Conservation (phyloP, 2,329 filamentous ascomycete species). For the Colletotrichum theobromicola region DNA sequence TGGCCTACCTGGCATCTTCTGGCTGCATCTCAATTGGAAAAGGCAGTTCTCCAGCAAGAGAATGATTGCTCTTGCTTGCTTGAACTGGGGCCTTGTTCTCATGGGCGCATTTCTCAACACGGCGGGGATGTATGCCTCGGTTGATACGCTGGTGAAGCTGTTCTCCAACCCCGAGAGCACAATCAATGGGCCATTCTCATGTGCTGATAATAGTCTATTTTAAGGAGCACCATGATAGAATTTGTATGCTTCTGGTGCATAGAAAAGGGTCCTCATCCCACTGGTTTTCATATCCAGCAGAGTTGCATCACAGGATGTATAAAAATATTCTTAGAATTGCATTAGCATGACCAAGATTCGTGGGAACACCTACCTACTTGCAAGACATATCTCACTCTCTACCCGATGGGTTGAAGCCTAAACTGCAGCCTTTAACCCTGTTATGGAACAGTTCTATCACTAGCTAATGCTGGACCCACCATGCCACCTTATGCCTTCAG, state of each 20-base stretch:
- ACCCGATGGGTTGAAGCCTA: too few species aligned
- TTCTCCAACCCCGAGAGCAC: neutral
- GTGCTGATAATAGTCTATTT: neutral
- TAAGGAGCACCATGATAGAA: neutral
- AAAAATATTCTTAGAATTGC: too few species aligned
- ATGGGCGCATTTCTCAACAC: neutral
- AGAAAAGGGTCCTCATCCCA: too few species aligned
- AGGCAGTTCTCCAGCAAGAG: neutral
- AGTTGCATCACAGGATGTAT: too few species aligned
- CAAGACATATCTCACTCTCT: too few species aligned
- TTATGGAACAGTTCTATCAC: too few species aligned
- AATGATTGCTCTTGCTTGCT: neutral
- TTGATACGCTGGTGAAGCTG: neutral
- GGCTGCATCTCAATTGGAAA: neutral
- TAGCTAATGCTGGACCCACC: too few species aligned
- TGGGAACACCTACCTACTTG: too few species aligned
- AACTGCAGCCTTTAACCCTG: too few species aligned
- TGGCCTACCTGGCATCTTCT: neutral
- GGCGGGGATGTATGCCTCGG: neutral
- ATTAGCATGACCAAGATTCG: too few species aligned
- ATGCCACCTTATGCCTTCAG: too few species aligned
- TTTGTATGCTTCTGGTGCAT: neutral
- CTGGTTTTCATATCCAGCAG: too few species aligned
- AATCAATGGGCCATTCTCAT: neutral
- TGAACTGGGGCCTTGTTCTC: neutral